These are phyloP conservation scores for Gardenia jasminoides DNA, from an alignment of 257 asterid species.

Conservation along the genomic window DNA sequence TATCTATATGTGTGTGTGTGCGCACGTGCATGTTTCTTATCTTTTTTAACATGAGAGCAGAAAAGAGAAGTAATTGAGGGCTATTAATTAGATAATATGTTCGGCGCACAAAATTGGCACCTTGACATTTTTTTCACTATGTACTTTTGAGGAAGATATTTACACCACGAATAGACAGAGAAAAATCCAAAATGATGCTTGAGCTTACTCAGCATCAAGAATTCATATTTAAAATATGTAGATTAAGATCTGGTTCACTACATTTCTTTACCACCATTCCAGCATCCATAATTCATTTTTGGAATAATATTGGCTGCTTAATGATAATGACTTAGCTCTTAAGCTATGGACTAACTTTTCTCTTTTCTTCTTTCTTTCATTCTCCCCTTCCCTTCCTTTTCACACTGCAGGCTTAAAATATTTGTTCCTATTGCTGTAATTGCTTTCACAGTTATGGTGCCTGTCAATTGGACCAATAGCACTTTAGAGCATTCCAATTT, in stretches of 20 bases:
- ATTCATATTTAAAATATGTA: neutral
- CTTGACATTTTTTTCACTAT: too few species aligned
- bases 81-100: neutral
- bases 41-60: too few species aligned
- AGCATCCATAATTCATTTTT: neutral
- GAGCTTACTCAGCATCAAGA: neutral
- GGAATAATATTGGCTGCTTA: neutral
- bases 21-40: too few species aligned
- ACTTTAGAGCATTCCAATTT: constrained; percentile 47
- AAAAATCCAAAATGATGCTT: neutral
- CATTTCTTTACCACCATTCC: neutral
- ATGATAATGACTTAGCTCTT: neutral
- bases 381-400: neutral
- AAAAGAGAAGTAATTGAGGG: neutral
- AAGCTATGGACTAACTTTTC: constrained; percentile 1
- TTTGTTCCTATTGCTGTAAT: constrained; percentile 79
- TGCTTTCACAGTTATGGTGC: constrained; percentile 81
- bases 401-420: constrained; percentile 68
- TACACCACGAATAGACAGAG: neutral
- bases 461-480: constrained; percentile 92
- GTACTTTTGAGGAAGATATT: neutral
- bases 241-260: too few species aligned
- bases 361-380: constrained; percentile 10
- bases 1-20: too few species aligned
- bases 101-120: neutral